A percentile compares a stretch with the other conserved stretches of the same genome.
Conservation (phyloP, 1,284 basidiomycete species). For the Apiotrichum akiyoshidainum region DNA sequence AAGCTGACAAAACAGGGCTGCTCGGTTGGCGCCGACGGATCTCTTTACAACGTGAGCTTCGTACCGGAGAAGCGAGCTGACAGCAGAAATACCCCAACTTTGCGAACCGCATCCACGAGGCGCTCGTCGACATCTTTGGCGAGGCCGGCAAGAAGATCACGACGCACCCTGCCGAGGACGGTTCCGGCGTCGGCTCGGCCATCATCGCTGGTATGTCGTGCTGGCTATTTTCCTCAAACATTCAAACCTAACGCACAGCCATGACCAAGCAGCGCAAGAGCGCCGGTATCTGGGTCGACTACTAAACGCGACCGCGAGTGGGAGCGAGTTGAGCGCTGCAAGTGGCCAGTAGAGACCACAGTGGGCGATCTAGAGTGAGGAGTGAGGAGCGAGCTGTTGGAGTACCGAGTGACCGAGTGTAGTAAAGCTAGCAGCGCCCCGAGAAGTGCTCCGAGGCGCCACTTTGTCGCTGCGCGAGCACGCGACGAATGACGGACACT, state of each 20-base stretch:
- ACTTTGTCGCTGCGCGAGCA: too few relatives aligned
- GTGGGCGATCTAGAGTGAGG: too few relatives aligned
- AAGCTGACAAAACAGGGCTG: conserved; percentile 56
- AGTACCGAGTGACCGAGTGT: too few relatives aligned
- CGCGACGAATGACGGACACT: too few relatives aligned
- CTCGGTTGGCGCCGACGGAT: conserved; percentile 85
- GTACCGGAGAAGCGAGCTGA: neutral
- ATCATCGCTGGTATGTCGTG: conserved; percentile 87
- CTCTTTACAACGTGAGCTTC: conserved; percentile 76
- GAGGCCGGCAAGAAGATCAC: conserved; percentile 85
- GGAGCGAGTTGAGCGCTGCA: too few relatives aligned
- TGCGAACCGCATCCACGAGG: conserved; percentile 81
- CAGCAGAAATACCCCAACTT: conserved; percentile 89
- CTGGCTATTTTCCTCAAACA: too few relatives aligned
- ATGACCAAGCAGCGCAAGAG: conserved; percentile 65
- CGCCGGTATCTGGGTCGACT: conserved; percentile 37
- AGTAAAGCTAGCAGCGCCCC: too few relatives aligned
- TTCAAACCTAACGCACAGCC: conserved; percentile 44
- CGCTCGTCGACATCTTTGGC: conserved; percentile 85
- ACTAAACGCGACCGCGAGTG: conserved; percentile 18
- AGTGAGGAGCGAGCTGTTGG: too few relatives aligned
- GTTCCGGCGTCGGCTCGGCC: conserved; percentile 90
- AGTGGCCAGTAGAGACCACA: too few relatives aligned
- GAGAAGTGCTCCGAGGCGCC: too few relatives aligned
- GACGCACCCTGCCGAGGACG: conserved; percentile 90